Percentiles rank a stretch among this genome's conserved stretches.
phyloP scores from a whole-genome alignment of 192 early-diverging fungal species.

The Backusella mclennaniae region DNA sequence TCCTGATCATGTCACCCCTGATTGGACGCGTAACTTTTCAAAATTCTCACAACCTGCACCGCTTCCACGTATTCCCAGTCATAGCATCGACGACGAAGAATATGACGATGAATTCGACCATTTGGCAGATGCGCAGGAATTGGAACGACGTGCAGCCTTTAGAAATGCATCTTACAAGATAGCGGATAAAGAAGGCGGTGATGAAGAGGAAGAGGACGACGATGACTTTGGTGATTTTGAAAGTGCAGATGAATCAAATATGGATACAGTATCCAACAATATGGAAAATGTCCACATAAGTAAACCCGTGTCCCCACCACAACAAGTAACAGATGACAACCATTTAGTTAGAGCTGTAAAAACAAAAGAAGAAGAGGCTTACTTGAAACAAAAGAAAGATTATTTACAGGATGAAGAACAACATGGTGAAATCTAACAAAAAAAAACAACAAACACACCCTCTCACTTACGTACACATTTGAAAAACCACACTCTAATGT shows the following conservation, averaged over 20 bases:
- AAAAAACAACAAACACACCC: neutral
- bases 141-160: slow-evolving; percentile 22
- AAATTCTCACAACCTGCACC: slow-evolving; percentile 4
- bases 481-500: neutral
- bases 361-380: slow-evolving; percentile 23
- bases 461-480: neutral
- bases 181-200: neutral
- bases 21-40: slow-evolving; percentile 21
- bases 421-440: slow-evolving; percentile 28
- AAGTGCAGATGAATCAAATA: slow-evolving; percentile 13
- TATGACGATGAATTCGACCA: slow-evolving; percentile 21
- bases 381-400: slow-evolving; percentile 12
- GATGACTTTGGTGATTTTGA: slow-evolving; percentile 33
- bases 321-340: slow-evolving; percentile 4
- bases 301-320: neutral
- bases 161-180: neutral
- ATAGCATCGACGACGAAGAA: slow-evolving; percentile 14
- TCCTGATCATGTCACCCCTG: slow-evolving; percentile 14
- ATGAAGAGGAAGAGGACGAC: slow-evolving; percentile 2
- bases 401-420: slow-evolving; percentile 21
- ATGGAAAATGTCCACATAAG: neutral
- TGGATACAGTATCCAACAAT: neutral
- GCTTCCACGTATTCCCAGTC: slow-evolving; percentile 14
- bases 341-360: slow-evolving; percentile 25
- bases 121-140: slow-evolving; percentile 26